phyloP scores from a whole-genome alignment of 2,329 filamentous ascomycete species.

The Mycogone perniciosa region DNA sequence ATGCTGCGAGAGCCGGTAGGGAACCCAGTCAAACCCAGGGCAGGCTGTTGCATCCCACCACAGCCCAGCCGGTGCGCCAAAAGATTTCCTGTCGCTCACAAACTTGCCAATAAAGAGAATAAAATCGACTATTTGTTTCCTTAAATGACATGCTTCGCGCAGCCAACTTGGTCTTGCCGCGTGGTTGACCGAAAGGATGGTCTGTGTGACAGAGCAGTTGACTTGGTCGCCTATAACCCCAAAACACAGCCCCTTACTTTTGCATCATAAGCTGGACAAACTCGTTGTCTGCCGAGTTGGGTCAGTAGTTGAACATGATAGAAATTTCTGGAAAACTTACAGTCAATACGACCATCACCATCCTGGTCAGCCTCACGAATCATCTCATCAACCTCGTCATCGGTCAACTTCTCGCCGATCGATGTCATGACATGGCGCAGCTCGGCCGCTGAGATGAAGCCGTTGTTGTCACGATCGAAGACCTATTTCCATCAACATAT shows the following conservation, averaged over 20 bases:
- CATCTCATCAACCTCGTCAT: slow-evolving; percentile 90
- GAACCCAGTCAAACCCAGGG: slow-evolving; percentile 12
- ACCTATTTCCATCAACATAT: slow-evolving; percentile 38
- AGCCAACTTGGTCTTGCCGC: slow-evolving; percentile 6
- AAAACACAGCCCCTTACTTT: slow-evolving; percentile 53
- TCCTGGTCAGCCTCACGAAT: slow-evolving; percentile 88
- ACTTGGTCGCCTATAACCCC: slow-evolving; percentile 11
- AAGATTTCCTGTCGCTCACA: slow-evolving; percentile 24
- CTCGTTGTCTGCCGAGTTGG: slow-evolving; percentile 63
- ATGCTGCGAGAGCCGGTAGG: slow-evolving; percentile 16
- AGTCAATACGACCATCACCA: slow-evolving; percentile 82
- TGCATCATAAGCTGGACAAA: slow-evolving; percentile 96
- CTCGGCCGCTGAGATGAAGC: slow-evolving; percentile 83
- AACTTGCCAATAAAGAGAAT: slow-evolving; percentile 24
- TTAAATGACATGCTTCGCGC: slow-evolving; percentile 6
- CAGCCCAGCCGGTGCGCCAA: background rate
- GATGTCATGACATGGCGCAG: slow-evolving; percentile 88
- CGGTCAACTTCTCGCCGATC: slow-evolving; percentile 84
- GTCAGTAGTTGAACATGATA: background rate
- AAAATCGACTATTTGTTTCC: slow-evolving; percentile 15
- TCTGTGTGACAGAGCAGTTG: slow-evolving; percentile 7
- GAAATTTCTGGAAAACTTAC: slow-evolving; percentile 45
- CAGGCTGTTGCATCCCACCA: no score
- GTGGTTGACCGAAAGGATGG: slow-evolving; percentile 7
- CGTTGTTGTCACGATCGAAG: slow-evolving; percentile 87